Evolutionary conservation across 495 filamentous ascomycete genomes (phyloP), one percentile per base, ranked within the genome.

Genomic region (Penicillium argentinense): DNA sequence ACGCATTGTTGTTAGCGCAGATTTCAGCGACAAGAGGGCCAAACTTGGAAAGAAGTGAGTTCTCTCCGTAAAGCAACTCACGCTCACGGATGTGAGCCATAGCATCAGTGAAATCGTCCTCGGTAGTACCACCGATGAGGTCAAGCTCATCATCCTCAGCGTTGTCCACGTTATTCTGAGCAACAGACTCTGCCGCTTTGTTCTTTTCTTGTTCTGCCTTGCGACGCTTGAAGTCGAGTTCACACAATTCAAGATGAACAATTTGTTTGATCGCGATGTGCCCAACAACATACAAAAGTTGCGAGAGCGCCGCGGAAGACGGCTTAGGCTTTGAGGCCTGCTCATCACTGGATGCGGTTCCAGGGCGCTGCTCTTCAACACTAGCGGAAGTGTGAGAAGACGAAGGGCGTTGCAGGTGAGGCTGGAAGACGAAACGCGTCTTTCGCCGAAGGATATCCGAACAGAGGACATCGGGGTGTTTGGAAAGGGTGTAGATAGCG

Each of bases 251-350:
- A n/a, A 99, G 77, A 64, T 99, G 95, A n/a, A 99, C 93, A 48
- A 97, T 99, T 57, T 99, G 93, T 65, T 98, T 98, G 69, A 98
- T 89, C 22, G 92, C 91, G 47, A 97, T 88, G 59, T 98, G 92
- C 4, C 92, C 93, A 41, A 98, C 92, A 40, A 96, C 84, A 66
- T 96, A 99, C 4, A 99, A 77, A 2, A 99, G 78, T 52, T 97
- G 95, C 0, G 92, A 93, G 1, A 99, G 75, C 1, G 81, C 85
- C 23, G 88, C 77, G 4, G 88, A 83, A 9, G 79, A 77, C 12
- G 62, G 57, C 28, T 62, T 73, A 7, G 50, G 54, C 18, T 53
- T 67, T 19, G 65, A 38, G 5, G 33, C 53, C 27, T 67, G 65
- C 14, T 27, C 51, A 2, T 69, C 65, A 2, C 45, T 56, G 6